Evolutionary conservation across 2,329 filamentous ascomycete genomes (phyloP).

Genomic region (Pleomassaria siparia): DNA sequence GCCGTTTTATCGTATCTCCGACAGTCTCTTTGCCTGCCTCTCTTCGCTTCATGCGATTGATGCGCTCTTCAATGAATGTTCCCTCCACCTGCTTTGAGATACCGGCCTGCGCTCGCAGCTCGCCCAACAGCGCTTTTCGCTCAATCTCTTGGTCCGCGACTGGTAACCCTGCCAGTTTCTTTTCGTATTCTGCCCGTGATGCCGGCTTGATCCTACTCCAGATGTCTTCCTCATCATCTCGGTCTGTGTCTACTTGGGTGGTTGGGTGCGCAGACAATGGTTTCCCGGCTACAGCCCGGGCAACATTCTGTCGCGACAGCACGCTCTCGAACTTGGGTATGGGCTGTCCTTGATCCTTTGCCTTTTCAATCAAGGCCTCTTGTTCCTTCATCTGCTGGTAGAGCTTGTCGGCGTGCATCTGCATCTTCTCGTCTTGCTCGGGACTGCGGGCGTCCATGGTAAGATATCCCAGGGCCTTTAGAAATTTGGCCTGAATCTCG

Average conservation of each 20-base stretch:
- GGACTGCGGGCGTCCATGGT: conserved; percentile 64
- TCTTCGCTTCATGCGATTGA: conserved; percentile 38
- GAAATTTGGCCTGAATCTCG: conserved; percentile 83
- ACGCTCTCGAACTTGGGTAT: conserved; percentile 62
- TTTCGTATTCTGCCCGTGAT: conserved; percentile 34
- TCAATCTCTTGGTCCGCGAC: conserved; percentile 38
- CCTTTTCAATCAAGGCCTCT: conserved; percentile 72
- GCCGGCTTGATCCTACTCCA: conserved; percentile 37
- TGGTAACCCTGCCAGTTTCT: conserved; percentile 31
- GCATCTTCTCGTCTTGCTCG: conserved; percentile 78
- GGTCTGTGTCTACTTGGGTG: background rate
- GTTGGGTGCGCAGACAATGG: conserved; percentile 10
- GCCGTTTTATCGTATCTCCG: conserved; percentile 41
- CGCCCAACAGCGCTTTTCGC: conserved; percentile 35
- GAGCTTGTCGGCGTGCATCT: conserved; percentile 91
- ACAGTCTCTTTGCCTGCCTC: conserved; percentile 40
- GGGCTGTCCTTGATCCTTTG: conserved; percentile 58
- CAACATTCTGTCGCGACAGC: conserved; percentile 45
- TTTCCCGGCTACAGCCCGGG: conserved; percentile 25
- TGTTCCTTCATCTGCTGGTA: conserved; percentile 86
- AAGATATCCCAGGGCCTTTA: conserved; percentile 88
- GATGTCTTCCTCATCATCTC: conserved; percentile 23
- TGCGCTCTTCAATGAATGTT: conserved; percentile 37
- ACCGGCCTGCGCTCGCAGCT: conserved; percentile 32
- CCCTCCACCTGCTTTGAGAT: conserved; percentile 37